Evolutionary conservation across 2,329 filamentous ascomycete species (phyloP), one percentile per base, ranked within the genome.

Genomic region (Verticillium albo-atrum): DNA sequence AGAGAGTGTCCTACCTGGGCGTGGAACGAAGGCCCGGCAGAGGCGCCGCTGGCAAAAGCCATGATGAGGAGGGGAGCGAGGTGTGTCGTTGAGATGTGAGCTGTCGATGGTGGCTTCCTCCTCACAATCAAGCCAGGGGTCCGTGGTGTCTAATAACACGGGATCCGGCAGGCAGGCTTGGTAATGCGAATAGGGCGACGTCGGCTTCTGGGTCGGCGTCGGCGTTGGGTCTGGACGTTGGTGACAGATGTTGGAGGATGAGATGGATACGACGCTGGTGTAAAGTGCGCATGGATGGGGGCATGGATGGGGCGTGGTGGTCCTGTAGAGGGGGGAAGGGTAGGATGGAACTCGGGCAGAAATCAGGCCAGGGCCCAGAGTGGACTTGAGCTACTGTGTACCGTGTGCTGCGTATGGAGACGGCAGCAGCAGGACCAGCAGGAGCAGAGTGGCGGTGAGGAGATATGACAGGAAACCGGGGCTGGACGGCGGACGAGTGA

Each of bases 131-230:
- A 23, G 42, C 42, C 42, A 23, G 42, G 42, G 42, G 9, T 23
- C 42, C 42, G 28, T n/a, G 50, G 57, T 58, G 60, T 62, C 58
- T 62, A 62, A 63, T 60, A 62, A 62, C 57, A 62, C 61, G 55
- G 53, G 54, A 27, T 54, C 35, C 54, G 57, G 27, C 28, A 53
- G 54, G 58, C 42, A 9, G 20, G 20, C n/a, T 47, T 6, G 42
- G 2, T n/a, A 6, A 23, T 7, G 42, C 6, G 42, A 23, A 47
- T 32, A 14, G 9, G 30, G 9, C 9, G 10, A 14, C 14, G 30
- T 32, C 30, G 30, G 9, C 30, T n/a, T n/a, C n/a, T n/a, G n/a
- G n/a, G 30, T 32, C 30, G 30, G 30, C 30, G 30, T 32, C 30
- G 42, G n/a, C 10, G n/a, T 23, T 12, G 20, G 42, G n/a, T 47